Base-by-base conservation (phyloP, 2,329 filamentous ascomycete genomes). In the Fusarium dlaminii region DNA sequence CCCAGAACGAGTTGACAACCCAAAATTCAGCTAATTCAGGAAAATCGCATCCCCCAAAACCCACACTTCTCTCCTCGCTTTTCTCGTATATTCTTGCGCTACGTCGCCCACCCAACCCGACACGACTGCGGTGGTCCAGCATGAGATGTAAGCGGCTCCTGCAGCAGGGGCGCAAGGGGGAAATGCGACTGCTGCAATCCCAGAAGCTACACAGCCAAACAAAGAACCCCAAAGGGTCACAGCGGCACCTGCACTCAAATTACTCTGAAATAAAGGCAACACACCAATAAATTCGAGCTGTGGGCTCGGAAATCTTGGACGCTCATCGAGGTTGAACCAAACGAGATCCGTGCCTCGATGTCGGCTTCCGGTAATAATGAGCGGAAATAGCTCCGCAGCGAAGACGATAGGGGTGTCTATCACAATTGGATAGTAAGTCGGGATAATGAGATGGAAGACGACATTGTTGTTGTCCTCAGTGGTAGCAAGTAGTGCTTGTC, bases 111-210 rank as follows among this genome's bases (percentile, higher is more conserved):
- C 29, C 6, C 22, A 1, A 0, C 4, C 4, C 9, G 29, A 49
- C 2, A 29, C 29, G 0, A 49, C 0, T 4, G 0, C 6, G 3
- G 14, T 17, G 9, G 22, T 18, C 4, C 22, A 13, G 5, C 49
- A 52, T 52, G 32, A 52, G 48, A 3, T 1, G 0, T 2, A 1
- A 27, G 4, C 0, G 6, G 8, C 1, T 12, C 0, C 18, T 15
- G 12, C 32, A 15, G 3, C 49, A 11, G n/a, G 17, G 6, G 49
- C 49, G 9, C 3, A 52, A 36, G 32, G 49, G 2, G 49, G 49
- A 6, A 52, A 52, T 3, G 32, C 4, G 12, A 2, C 17, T 11
- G 9, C 9, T 36, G 49, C 49, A 0, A 20, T 3, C 8, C 1
- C 0, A 27, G 32, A 15, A 15, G 49, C 49, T 24, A 0, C 4